Base-by-base conservation (phyloP, 2,329 filamentous ascomycete species). In the Penicillium brevicompactum region DNA sequence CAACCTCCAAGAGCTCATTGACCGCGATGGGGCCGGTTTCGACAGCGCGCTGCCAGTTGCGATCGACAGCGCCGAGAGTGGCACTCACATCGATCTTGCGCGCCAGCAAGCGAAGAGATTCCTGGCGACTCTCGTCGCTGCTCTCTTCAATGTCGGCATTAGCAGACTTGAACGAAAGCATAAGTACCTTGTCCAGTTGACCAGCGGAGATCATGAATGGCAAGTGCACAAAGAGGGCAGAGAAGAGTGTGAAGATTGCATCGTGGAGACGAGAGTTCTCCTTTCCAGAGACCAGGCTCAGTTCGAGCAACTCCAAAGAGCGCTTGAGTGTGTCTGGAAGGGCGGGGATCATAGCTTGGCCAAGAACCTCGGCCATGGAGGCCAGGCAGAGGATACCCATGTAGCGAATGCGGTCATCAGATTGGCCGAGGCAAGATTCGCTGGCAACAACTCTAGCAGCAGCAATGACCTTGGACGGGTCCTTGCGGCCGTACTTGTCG, bases 401-500 rank as follows among this genome's bases (percentile, higher is more conserved):
- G 56, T 93, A 83, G 40, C 88, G 87, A 46, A 97, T 83, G 24
- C 85, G 84, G 61, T 83, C 79, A 66, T 96, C 89, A 11, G 82
- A 74, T 70, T 89, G 87, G 37, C 89, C 90, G 46, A 97, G 82
- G 60, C 91, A 93, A 60, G 89, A 80, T 51, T 86, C 78, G 41
- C 92, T 87, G 37, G 90, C 87, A 65, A 99, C 88, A 1, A 88
- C 88, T 56, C 86, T 80, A 4, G 92, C 91, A 5, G 92, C 89
- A 4, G 84, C 84, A 24, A 89, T 82, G 43, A 96, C 89, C 43
- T 86, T 87, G 62, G 89, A 85, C 1, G 89, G 81, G 67, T 96
- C 90, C 72, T 92, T 95, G 79, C 94, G 95, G 63, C 94, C 95
- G 71, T 96, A 97, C 72, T 93, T 93, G 75, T 97, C 92, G 2